phyloP scores from a whole-genome alignment of 192 early-diverging fungal species.

The Entrophospora sp. region DNA sequence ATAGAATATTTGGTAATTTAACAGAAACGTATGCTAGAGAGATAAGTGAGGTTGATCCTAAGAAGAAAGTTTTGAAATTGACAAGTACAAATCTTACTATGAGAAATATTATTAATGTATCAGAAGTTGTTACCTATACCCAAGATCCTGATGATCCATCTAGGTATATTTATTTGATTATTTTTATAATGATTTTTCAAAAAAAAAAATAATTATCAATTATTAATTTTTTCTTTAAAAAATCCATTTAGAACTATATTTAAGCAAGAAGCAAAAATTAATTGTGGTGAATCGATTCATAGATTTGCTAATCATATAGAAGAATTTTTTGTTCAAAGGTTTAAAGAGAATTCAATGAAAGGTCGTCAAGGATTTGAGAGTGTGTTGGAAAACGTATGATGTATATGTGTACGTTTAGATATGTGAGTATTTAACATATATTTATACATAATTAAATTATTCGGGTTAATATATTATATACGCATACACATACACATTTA shows the following conservation, averaged over 20 bases:
- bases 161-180: no score
- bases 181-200: no score
- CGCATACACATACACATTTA: no score
- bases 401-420: no score
- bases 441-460: no score
- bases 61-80: conserved; percentile 61
- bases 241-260: conserved; percentile 71
- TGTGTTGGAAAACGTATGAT: conserved; percentile 66
- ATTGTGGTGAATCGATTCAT: conserved; percentile 62
- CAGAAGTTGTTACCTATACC: conserved; percentile 78
- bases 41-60: conserved; percentile 79
- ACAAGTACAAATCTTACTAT: conserved; percentile 79
- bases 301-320: conserved; percentile 69
- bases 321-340: conserved; percentile 74
- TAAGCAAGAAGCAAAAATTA: conserved; percentile 74
- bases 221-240: conserved; percentile 6
- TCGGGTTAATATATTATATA: no score
- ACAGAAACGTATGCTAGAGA: conserved; percentile 81
- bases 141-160: conserved; percentile 47
- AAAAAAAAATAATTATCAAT: not conserved
- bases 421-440: no score
- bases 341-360: conserved; percentile 80
- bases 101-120: conserved; percentile 71
- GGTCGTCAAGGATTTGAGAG: conserved; percentile 79
- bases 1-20: conserved; percentile 54